phyloP scores from a whole-genome alignment of 352 stramenopile species.

The Phytophthora rubi region DNA sequence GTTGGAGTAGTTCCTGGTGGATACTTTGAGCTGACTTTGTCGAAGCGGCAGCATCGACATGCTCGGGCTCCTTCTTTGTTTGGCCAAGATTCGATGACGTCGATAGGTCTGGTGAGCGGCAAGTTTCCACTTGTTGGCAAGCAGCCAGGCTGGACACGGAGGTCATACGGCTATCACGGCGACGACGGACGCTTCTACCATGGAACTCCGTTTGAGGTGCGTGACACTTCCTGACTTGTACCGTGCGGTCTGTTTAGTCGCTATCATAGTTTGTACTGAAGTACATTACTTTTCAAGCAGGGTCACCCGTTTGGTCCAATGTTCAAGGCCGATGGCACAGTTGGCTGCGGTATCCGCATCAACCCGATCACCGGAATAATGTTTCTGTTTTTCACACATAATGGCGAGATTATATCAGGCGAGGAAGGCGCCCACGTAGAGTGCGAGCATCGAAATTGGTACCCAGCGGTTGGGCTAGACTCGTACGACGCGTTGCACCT shows the following conservation, averaged over 20 bases:
- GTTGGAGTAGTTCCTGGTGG: slow-evolving; percentile 63
- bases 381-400: slow-evolving; percentile 80
- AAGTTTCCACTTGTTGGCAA: slow-evolving; percentile 66
- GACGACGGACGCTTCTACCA: slow-evolving; percentile 81
- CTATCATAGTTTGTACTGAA: slow-evolving; percentile 2
- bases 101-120: slow-evolving; percentile 63
- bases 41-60: slow-evolving; percentile 34
- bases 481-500: slow-evolving; percentile 78
- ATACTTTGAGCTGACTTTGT: slow-evolving; percentile 83
- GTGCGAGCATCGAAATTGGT: slow-evolving; percentile 67
- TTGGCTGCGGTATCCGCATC: slow-evolving; percentile 47
- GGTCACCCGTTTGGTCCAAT: slow-evolving; percentile 37
- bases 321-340: slow-evolving; percentile 37
- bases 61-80: slow-evolving; percentile 3
- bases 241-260: background rate
- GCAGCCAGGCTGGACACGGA: slow-evolving; percentile 71
- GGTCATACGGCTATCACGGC: slow-evolving; percentile 80
- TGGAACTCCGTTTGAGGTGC: slow-evolving; percentile 49
- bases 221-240: background rate
- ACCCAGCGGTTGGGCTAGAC: slow-evolving; percentile 86
- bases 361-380: slow-evolving; percentile 20
- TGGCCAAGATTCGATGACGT: slow-evolving; percentile 54
- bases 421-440: slow-evolving; percentile 40
- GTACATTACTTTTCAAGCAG: slow-evolving; percentile 26
- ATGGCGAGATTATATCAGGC: slow-evolving; percentile 61